Evolutionary conservation across 768 basidiomycete species (phyloP), one percentile per base, ranked within the genome.

Genomic region (Hypsizygus marmoreus): DNA sequence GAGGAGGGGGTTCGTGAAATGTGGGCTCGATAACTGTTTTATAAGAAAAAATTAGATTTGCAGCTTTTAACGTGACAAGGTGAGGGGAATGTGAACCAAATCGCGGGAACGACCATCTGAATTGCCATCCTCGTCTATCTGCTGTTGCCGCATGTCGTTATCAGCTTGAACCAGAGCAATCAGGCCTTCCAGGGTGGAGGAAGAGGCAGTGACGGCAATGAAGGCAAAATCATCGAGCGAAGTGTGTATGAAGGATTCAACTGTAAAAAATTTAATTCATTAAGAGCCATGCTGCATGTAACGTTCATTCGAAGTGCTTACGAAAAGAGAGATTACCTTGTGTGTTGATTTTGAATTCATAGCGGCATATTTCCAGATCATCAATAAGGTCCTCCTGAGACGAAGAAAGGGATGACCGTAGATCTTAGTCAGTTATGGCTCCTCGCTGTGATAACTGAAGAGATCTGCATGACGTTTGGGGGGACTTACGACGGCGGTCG

Each of bases 181-280:
- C 26, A 59, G 56, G 30, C 19, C 36, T 25, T 51, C 43, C 22
- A 57, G 42, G 43, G 57, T 51, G 20, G 45, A 26, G 34, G 40
- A n/a, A 25, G 53, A 57, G n/a, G 45, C 36, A 13, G 56, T 40
- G 31, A 59, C 34, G 5, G 56, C 56, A 32, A 57, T 53, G 33
- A 55, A 52, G 45, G 41, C 57, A 28, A 52, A 51, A 19, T 45
- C 31, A 33, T 54, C 50, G 37, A 59, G 47, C 32, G 56, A 44
- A 8, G 17, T 47, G 39, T 57, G 55, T 31, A 58, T 38, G 43
- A 43, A 42, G 4, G 17, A 24, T 40, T 54, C 49, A 36, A 58
- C 56, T 58, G 29, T 54, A 24, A 22, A 43, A 53, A 43, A 47
- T 55, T n/a, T n/a, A n/a, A n/a, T n/a, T n/a, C n/a, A n/a, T n/a